A percentile compares a stretch with the other conserved stretches of the same genome.
Evolutionary conservation across 1,284 basidiomycete species (phyloP).

Genomic region (Meira miltonrushii): DNA sequence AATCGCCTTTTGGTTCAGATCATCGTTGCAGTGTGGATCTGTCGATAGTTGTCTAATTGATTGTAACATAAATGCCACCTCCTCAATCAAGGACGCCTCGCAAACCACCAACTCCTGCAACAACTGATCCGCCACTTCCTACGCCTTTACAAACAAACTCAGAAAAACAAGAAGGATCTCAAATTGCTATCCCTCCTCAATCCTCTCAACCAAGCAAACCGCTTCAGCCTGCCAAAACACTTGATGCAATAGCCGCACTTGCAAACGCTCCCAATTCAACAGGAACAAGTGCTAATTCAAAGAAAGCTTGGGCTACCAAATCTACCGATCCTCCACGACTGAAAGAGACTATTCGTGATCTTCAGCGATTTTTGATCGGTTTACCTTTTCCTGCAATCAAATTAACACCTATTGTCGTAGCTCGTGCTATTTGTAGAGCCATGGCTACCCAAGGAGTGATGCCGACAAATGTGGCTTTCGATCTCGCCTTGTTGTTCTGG

Average conservation of each 20-base stretch:
- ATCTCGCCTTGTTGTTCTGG: conserved; percentile 56
- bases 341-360: conserved; percentile 5
- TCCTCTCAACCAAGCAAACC: background rate
- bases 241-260: background rate
- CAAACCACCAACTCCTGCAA: background rate
- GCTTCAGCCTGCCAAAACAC: background rate
- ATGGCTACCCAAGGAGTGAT: conserved; percentile 37
- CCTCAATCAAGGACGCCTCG: background rate
- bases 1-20: no score
- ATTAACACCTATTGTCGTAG: conserved; percentile 35
- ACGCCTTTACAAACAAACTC: background rate
- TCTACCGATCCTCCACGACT: background rate
- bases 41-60: no score
- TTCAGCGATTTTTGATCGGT: conserved; percentile 24
- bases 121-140: conserved; percentile 7
- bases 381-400: conserved; percentile 42
- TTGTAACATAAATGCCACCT: no score
- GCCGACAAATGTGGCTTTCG: conserved; percentile 52
- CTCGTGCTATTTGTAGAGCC: conserved; percentile 30
- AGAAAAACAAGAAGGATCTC: background rate
- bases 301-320: conserved; percentile 4
- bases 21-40: no score
- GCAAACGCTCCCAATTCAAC: background rate
- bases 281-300: background rate
- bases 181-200: background rate